These are phyloP conservation scores for Xylariales sp. DNA, from an alignment of 2,329 filamentous ascomycete genomes.

Conservation along the genomic window DNA sequence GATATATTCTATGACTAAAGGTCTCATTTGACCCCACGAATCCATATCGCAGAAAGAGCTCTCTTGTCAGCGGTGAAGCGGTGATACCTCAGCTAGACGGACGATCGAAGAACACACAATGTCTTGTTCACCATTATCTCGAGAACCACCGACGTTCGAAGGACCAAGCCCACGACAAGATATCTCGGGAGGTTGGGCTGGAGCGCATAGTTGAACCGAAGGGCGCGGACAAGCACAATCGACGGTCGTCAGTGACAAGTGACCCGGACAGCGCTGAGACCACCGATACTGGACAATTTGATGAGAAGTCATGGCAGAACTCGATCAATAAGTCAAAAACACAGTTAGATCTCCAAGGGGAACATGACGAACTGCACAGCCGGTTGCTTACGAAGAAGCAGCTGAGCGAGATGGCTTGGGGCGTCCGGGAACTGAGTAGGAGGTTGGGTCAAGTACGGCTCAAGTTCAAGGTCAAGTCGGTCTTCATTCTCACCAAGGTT, in stretches of 20 bases:
- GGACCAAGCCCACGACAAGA: conserved; percentile 18
- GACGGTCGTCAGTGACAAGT: conserved; percentile 24
- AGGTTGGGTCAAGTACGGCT: conserved; percentile 78
- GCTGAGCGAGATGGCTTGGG: conserved; percentile 94
- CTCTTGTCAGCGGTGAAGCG: conserved; percentile 50
- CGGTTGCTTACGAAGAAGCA: conserved; percentile 93
- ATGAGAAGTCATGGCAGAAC: conserved; percentile 52
- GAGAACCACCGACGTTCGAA: conserved; percentile 46
- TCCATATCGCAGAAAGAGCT: conserved; percentile 62
- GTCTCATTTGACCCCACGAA: conserved; percentile 60
- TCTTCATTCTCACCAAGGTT: conserved; percentile 90
- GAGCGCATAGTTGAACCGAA: conserved; percentile 30
- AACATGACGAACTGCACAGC: conserved; percentile 39
- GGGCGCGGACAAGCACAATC: conserved; percentile 19
- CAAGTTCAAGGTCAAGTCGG: conserved; percentile 72
- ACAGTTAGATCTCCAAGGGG: conserved; percentile 32
- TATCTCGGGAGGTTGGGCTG: conserved; percentile 22
- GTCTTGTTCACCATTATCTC: conserved; percentile 61
- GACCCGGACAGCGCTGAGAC: conserved; percentile 37
- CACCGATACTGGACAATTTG: conserved; percentile 45
- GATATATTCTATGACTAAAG: conserved; percentile 26
- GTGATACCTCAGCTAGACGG: conserved; percentile 30
- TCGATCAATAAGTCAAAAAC: conserved; percentile 40
- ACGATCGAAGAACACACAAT: conserved; percentile 45
- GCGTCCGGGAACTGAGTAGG: conserved; percentile 84